Evolutionary conservation across 1,284 basidiomycete genomes (phyloP), one percentile per base, ranked within the genome.

Genomic region (Irpex lacteus): DNA sequence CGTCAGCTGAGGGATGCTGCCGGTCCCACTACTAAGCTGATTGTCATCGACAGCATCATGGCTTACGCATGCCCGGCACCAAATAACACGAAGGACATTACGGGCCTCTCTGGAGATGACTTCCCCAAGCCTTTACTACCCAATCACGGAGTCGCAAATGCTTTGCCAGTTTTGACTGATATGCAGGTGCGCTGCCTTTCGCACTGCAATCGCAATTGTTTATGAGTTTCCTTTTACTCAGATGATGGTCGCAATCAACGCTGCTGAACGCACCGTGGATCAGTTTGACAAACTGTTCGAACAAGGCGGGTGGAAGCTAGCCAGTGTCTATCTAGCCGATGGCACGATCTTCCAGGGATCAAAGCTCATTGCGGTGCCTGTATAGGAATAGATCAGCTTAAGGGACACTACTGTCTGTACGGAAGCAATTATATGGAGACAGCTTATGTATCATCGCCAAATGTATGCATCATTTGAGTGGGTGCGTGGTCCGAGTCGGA

Each of bases 1-100:
- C 32, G 44, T 9, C 64, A 69, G 1, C 67, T 75, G 32, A 65
- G 73, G 1, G 67, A 61, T 1, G 71, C 70, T 3, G 72, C 72
- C 6, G 38, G 26, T 6, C 59, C 66, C 9, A 63, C 50, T 11
- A 67, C 60, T 13, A 57, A 63, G 57, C 58, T 70, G 2, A 11
- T 69, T 15, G 19, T 68, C 21, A 38, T 66, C 32, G 68, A 69
- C 49, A 59, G 53, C 26, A 53, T 63, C 15, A 44, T 61, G 11
- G 7, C 50, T 6, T 63, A 66, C 38, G 62, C 65, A 19, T 66
- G 66, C 59, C 40, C 7, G 13, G 54, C 55, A 34, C 44, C 53
- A 15, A n/a, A 50, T 26, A 7, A 26, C 11, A 55, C 40, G 7
- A n/a, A 26, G 15, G 19, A 53, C 15, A 63, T 66, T 34, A 58